Evolutionary conservation across 2,329 filamentous ascomycete species (phyloP).

Genomic region (Pyrenochaeta sp.): DNA sequence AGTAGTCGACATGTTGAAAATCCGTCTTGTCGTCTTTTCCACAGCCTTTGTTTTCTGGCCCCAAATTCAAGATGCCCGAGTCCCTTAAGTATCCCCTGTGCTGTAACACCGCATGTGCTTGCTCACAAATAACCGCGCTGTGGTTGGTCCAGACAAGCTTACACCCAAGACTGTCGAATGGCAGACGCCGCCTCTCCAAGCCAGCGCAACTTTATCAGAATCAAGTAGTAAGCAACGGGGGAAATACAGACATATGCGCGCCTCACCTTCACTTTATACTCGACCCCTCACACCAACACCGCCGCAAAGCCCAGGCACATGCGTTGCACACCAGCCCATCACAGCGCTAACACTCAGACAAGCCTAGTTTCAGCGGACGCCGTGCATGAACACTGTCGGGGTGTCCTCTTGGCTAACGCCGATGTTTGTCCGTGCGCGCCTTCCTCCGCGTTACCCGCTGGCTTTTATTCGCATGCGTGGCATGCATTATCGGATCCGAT

Average conservation of each 20-base stretch:
- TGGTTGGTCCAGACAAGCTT: slow-evolving; percentile 27
- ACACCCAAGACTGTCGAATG: slow-evolving; percentile 4
- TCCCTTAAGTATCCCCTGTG: background rate
- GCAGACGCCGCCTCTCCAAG: background rate
- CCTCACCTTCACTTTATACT: slow-evolving; percentile 8
- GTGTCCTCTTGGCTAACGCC: slow-evolving; percentile 8
- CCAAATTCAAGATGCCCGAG: background rate
- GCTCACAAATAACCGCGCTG: slow-evolving; percentile 31
- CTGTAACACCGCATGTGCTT: background rate
- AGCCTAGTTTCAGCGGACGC: slow-evolving; percentile 12
- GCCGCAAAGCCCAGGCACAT: slow-evolving; percentile 1
- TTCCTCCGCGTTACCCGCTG: background rate
- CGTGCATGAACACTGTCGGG: slow-evolving; percentile 12
- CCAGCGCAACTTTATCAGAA: background rate
- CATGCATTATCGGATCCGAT: background rate
- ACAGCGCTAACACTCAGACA: slow-evolving; percentile 7
- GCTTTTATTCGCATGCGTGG: background rate
- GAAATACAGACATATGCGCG: slow-evolving; percentile 5
- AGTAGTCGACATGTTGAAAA: slow-evolving; percentile 40
- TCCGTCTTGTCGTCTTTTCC: background rate
- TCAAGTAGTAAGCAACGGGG: background rate
- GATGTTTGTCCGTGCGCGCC: slow-evolving; percentile 13
- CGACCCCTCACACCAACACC: slow-evolving; percentile 1
- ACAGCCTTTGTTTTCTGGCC: background rate
- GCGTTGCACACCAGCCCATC: slow-evolving; percentile 5